Evolutionary conservation across 2,329 filamentous ascomycete species (phyloP).

Genomic region (Colletotrichum sp.): DNA sequence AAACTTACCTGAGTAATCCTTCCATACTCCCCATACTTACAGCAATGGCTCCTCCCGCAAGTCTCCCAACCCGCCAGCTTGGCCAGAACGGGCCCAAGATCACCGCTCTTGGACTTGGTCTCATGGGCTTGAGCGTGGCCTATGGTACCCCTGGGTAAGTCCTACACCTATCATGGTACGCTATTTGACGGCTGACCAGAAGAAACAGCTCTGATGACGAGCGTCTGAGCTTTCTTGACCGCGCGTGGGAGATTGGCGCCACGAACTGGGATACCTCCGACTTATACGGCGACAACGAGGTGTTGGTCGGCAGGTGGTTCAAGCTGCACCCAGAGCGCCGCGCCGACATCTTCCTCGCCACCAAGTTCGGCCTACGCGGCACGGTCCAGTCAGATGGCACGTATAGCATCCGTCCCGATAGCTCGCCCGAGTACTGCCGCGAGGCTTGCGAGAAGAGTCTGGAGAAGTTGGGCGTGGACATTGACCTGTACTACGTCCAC

Average conservation of each 20-base stretch:
- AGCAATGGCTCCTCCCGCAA: background rate
- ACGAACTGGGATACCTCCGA: slow-evolving; percentile 57
- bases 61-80: slow-evolving; percentile 44
- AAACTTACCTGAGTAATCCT: background rate
- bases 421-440: slow-evolving; percentile 31
- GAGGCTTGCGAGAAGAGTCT: slow-evolving; percentile 39
- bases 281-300: slow-evolving; percentile 52
- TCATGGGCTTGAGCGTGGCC: slow-evolving; percentile 51
- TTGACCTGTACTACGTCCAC: slow-evolving; percentile 63
- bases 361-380: slow-evolving; percentile 35
- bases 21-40: accelerated
- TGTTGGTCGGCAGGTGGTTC: slow-evolving; percentile 57
- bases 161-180: accelerated
- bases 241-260: slow-evolving; percentile 52
- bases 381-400: slow-evolving; percentile 24
- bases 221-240: slow-evolving; percentile 55
- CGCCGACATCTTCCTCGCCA: slow-evolving; percentile 53
- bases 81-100: slow-evolving; percentile 58
- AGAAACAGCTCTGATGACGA: slow-evolving; percentile 51
- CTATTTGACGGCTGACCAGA: background rate
- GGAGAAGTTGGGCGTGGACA: slow-evolving; percentile 50
- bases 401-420: slow-evolving; percentile 23
- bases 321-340: slow-evolving; percentile 50
- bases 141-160: slow-evolving; percentile 34
- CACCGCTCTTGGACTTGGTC: slow-evolving; percentile 54